Percentiles rank a stretch among this genome's conserved stretches.
These are phyloP conservation scores for Fonsecaea multimorphosa DNA, from an alignment of 2,329 filamentous ascomycete genomes.

Conservation along the genomic window DNA sequence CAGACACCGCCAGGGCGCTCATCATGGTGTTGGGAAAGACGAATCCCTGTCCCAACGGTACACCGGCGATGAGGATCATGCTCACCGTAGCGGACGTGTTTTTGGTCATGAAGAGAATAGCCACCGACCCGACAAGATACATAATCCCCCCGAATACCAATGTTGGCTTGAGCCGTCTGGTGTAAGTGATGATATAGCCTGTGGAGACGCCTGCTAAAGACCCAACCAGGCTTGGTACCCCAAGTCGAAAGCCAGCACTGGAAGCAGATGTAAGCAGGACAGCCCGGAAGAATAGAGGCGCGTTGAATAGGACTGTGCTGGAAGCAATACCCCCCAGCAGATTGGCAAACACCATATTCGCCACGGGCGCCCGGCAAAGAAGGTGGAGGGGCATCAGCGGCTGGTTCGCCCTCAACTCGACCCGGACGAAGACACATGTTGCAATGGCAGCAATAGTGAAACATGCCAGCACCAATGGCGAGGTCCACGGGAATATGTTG, in stretches of 20 bases:
- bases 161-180: constrained; percentile 51
- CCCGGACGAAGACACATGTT: constrained; percentile 69
- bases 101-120: constrained; percentile 46
- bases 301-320: constrained; percentile 69
- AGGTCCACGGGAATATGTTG: constrained; percentile 69
- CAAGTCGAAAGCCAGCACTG: constrained; percentile 30
- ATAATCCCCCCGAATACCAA: constrained; percentile 48
- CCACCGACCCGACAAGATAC: constrained; percentile 47
- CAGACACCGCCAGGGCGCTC: constrained; percentile 50
- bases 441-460: constrained; percentile 63
- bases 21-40: constrained; percentile 51
- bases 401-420: constrained; percentile 71
- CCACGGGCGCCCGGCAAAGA: constrained; percentile 70
- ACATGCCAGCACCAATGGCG: constrained; percentile 63
- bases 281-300: constrained; percentile 80
- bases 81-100: constrained; percentile 48
- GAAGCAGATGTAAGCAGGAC: constrained; percentile 47
- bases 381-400: constrained; percentile 78
- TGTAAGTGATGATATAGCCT: constrained; percentile 55
- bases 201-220: constrained; percentile 51
- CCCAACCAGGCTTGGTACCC: constrained; percentile 36
- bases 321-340: constrained; percentile 72
- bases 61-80: constrained; percentile 48
- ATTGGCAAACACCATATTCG: constrained; percentile 73
- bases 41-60: constrained; percentile 50